Evolutionary conservation across 2,329 filamentous ascomycete genomes (phyloP), one percentile per base, ranked within the genome.

Genomic region (Aspergillus novoparasiticus): DNA sequence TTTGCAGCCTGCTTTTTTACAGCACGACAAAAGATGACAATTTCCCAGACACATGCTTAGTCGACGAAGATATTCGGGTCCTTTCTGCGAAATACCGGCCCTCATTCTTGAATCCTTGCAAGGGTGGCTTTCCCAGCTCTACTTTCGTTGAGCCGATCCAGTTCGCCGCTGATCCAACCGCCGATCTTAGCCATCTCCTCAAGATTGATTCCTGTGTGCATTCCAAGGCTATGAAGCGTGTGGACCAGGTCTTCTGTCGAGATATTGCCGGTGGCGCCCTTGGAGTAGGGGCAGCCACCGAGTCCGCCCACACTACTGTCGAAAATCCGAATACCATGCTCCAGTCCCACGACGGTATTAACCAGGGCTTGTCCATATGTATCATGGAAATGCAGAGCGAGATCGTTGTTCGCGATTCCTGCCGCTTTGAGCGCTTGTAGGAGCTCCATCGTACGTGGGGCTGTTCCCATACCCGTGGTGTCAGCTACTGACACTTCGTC

Each of bases 381-480:
- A 68, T 90, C 87, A 68, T 90, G 87, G 71, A 89, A 89, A 72
- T 90, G 87, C 62, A 89, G 76, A 1, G 87, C 87, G 11, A 90
- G 70, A 65, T 89, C 87, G 43, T 82, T 83, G 59, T 81, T 84
- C 58, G 85, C 82, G 57, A 90, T 84, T 0, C 87, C 87, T 1
- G 87, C 87, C 21, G 86, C 84, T 34, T 81, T 82, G 58, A 90
- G 74, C 2, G 86, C 84, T 64, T 85, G 81, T 54, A 90, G 77
- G 2, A 90, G 79, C 66, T 85, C 83, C 62, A 81, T 75, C 0
- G 87, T 89, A 58, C 84, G 82, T 1, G 86, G 86, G 11, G 86
- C 86, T 1, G 87, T 90, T 19, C 87, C 87, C 87, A 89, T 89
- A 51, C 87, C 87, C 0, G 87, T 90, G 1, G 87, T 90, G 67